A percentile compares a stretch with the other conserved stretches of the same genome.
phyloP scores from a whole-genome alignment of 192 early-diverging fungal genomes.

The Entomortierella beljakovae region DNA sequence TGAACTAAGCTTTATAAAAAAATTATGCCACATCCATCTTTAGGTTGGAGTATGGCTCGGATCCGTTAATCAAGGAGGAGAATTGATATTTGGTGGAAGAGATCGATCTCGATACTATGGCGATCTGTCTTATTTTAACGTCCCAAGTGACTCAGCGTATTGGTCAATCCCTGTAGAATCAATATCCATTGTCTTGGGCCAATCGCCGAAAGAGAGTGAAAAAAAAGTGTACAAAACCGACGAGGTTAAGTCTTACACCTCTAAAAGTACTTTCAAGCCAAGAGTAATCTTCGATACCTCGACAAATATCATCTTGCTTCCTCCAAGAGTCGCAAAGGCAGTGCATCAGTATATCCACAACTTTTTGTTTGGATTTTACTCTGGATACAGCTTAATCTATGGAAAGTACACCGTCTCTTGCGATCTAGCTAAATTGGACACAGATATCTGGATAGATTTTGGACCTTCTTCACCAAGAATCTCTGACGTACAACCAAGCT shows the following conservation, averaged over 20 bases:
- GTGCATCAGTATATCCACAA: conserved; percentile 24
- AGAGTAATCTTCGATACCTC: conserved; percentile 33
- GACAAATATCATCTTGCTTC: conserved; percentile 22
- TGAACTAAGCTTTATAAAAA: too few species aligned
- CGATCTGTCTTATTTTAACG: conserved; percentile 11
- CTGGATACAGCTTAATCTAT: conserved; percentile 11
- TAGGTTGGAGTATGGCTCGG: conserved; percentile 31
- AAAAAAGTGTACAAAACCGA: not conserved
- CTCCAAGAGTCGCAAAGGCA: conserved; percentile 5
- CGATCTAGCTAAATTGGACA: not conserved
- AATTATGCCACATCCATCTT: too few species aligned
- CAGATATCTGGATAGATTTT: conserved; percentile 9
- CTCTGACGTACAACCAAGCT: not conserved
- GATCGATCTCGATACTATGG: conserved; percentile 14
- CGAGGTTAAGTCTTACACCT: not conserved
- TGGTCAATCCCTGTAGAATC: conserved; percentile 14
- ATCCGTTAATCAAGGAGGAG: conserved; percentile 15
- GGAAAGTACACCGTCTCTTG: conserved; percentile 24
- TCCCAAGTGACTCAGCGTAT: conserved; percentile 9
- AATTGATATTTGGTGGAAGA: conserved; percentile 25
- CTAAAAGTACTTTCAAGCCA: not conserved
- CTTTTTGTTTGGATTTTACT: conserved; percentile 19
- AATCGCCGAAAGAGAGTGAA: too few species aligned
- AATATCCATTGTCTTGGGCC: too few species aligned
- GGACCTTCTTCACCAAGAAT: not conserved